Base-by-base conservation (phyloP, 1,139 yeast species). In the Taphrina pruni region DNA sequence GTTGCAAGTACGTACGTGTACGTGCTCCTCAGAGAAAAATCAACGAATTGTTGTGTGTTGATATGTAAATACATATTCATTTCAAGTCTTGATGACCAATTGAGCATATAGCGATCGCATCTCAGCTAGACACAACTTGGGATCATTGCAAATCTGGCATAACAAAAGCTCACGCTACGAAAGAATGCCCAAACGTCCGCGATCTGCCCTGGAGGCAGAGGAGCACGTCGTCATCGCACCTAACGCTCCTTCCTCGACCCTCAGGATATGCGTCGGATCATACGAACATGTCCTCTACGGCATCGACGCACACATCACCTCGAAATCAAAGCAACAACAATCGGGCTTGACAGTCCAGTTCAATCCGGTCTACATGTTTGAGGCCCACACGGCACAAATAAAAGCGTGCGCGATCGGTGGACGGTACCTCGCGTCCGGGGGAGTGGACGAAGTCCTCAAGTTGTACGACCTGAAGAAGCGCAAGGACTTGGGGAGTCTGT, bases 401-500 rank as follows among this genome's bases (percentile, higher is more conserved):
- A 88, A 93, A 77, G 85, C 95, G 64, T 83, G 94, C 73, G 97
- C 94, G 72, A 82, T 88, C 41, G 91, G 96, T 38, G 89, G 87
- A 74, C 83, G 97, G 75, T 93, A 91, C 77, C 81, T 94, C 68
- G 97, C 91, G 2, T 89, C 97, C 3, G 99, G 99, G 6, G 88
- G 97, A 4, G 93, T 93, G 77, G 99, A 94, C 78, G 99, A 95
- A 78, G 97, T 92, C 77, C 93, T 94, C 72, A 86, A 96, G 75
- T 89, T 94, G 45, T 94, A 95, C 77, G 99, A 94, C 79, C 82
- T 94, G 72, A 97, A 92, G 76, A 92, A 90, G 78, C 86, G 99
- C 76, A 92, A 92, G 75, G 99, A 95, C 78, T 82, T 94, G 71
- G 99, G 99, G 3, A 90, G 96, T 3, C 81, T 94, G 72, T 81